These are phyloP conservation scores for Fusarium chuoi DNA, from an alignment of 2,329 filamentous ascomycete species.

Conservation along the genomic window DNA sequence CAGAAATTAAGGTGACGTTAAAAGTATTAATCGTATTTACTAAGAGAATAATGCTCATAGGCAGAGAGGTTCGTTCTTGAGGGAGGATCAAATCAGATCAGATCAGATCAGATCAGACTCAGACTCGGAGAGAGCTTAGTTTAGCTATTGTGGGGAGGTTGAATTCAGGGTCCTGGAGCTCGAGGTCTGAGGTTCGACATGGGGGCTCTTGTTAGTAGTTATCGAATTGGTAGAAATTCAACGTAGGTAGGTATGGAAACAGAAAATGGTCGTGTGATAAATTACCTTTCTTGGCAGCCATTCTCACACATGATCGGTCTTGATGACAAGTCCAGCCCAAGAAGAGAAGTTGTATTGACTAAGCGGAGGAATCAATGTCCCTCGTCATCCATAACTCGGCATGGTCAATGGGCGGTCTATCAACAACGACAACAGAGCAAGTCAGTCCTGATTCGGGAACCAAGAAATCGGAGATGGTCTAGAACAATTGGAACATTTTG, in stretches of 20 bases:
- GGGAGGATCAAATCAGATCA: background rate
- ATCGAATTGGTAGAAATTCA: background rate
- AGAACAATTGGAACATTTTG: constrained; percentile 16
- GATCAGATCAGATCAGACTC: background rate
- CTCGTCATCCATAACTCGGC: constrained; percentile 11
- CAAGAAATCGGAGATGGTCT: constrained; percentile 15
- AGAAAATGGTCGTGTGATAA: constrained; percentile 20
- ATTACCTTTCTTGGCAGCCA: constrained; percentile 14
- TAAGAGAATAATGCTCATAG: background rate
- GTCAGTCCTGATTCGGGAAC: constrained; percentile 15
- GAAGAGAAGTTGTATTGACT: background rate
- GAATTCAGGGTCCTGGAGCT: constrained; percentile 31
- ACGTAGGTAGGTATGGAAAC: background rate
- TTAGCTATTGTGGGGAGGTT: constrained; percentile 18
- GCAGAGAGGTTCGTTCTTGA: background rate
- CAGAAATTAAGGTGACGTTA: background rate
- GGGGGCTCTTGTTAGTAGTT: background rate
- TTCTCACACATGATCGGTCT: background rate
- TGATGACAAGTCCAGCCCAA: background rate
- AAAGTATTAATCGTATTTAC: background rate
- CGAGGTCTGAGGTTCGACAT: constrained; percentile 7
- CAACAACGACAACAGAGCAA: background rate
- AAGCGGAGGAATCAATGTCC: background rate
- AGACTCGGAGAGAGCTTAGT: constrained; percentile 22
- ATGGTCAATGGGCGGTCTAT: background rate